These are phyloP conservation scores for Lindgomyces ingoldianus DNA, from an alignment of 495 filamentous ascomycete genomes.

Conservation along the genomic window DNA sequence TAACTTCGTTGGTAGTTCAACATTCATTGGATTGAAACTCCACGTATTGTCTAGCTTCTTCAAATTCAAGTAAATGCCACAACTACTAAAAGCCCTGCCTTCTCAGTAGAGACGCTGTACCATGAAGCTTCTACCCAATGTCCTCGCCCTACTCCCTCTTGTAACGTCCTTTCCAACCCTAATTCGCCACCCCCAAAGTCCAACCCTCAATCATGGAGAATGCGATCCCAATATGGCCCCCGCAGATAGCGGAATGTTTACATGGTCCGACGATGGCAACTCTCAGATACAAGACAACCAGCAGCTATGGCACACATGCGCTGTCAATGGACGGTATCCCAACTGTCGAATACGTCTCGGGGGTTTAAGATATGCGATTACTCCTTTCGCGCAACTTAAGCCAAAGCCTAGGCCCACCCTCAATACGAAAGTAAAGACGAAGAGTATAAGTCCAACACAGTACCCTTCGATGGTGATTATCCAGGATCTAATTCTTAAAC, in stretches of 20 bases:
- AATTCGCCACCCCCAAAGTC: not conserved
- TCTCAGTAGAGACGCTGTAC: not conserved
- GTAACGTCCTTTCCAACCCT: not conserved
- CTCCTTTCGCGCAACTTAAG: not conserved
- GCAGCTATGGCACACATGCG: not conserved
- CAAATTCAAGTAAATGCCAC: no score
- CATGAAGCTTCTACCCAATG: not conserved
- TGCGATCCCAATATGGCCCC: not conserved
- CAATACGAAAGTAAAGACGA: no score
- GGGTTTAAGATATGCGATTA: not conserved
- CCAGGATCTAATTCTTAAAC: not conserved
- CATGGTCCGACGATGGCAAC: constrained; percentile 3
- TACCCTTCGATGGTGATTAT: not conserved
- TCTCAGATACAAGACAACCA: not conserved
- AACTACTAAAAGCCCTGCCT: no score
- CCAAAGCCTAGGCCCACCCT: not conserved
- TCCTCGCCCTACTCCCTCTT: not conserved
- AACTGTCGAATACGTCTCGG: constrained; percentile 9
- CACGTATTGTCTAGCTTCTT: not conserved
- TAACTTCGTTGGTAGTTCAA: not conserved
- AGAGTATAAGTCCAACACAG: no score
- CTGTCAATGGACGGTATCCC: not conserved
- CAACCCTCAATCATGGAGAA: not conserved
- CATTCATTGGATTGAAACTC: not conserved
- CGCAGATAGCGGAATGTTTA: not conserved